phyloP scores from a whole-genome alignment of 1,284 basidiomycete species.

The Microbotryum saponariae region DNA sequence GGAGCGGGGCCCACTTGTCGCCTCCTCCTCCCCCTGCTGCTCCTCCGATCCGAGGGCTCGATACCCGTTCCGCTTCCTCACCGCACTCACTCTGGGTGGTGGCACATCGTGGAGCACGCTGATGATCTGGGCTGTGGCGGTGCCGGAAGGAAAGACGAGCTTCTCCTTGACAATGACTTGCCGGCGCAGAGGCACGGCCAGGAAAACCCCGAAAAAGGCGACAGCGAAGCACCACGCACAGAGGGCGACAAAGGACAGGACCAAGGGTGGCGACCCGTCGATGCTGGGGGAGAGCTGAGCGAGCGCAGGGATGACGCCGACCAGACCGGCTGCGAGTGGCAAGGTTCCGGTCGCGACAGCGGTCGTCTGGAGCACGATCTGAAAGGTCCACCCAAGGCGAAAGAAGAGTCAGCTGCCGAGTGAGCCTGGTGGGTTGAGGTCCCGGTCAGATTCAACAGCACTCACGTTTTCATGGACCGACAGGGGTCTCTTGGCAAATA shows the following conservation, averaged over 20 bases:
- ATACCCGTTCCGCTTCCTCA: neutral
- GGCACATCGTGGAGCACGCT: conserved; percentile 77
- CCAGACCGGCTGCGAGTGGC: conserved; percentile 88
- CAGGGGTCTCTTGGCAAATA: conserved; percentile 48
- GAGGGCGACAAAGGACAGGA: conserved; percentile 61
- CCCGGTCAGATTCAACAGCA: no score
- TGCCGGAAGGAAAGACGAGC: conserved; percentile 86
- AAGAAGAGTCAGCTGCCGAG: no score
- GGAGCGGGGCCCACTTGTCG: conserved; percentile 44
- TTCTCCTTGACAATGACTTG: conserved; percentile 95
- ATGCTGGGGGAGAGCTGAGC: conserved; percentile 62
- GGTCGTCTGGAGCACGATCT: conserved; percentile 80
- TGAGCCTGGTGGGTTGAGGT: no score
- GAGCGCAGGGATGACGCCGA: conserved; percentile 87
- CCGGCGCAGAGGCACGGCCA: conserved; percentile 84
- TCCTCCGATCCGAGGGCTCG: neutral
- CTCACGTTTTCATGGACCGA: conserved; percentile 72
- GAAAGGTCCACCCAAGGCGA: neutral
- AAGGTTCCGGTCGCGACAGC: conserved; percentile 76
- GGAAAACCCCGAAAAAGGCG: conserved; percentile 90
- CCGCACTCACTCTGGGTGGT: conserved; percentile 36
- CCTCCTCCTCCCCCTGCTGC: conserved; percentile 4
- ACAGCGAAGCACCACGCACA: conserved; percentile 77
- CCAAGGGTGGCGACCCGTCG: conserved; percentile 70
- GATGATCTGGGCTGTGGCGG: conserved; percentile 89